Percentiles rank a stretch among this genome's conserved stretches.
phyloP scores from a whole-genome alignment of 495 filamentous ascomycete genomes.

The Penicillium robsamsonii region DNA sequence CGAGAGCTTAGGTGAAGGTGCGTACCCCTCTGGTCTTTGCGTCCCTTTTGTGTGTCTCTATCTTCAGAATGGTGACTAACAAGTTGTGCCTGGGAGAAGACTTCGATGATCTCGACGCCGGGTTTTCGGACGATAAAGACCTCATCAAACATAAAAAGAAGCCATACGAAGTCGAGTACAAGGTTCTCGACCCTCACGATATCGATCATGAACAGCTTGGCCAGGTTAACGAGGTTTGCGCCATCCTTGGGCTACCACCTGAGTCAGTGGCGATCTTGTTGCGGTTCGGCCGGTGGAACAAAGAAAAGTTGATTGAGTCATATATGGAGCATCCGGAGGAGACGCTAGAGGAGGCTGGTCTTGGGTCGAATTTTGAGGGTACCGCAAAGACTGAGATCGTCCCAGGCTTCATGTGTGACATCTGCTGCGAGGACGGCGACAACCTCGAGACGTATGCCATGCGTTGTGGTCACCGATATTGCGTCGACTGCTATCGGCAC shows the following conservation, averaged over 20 bases:
- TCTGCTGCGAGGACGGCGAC: slow-evolving; percentile 87
- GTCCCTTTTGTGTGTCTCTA: background rate
- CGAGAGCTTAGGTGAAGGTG: slow-evolving; percentile 76
- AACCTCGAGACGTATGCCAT: slow-evolving; percentile 88
- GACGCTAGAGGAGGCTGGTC: slow-evolving; percentile 81
- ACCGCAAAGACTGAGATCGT: slow-evolving; percentile 66
- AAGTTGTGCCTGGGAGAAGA: slow-evolving; percentile 40
- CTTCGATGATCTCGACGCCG: slow-evolving; percentile 73
- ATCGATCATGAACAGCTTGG: slow-evolving; percentile 80
- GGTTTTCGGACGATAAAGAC: slow-evolving; percentile 76
- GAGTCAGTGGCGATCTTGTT: slow-evolving; percentile 88
- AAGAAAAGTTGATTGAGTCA: slow-evolving; percentile 86
- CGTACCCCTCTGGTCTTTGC: slow-evolving; percentile 23
- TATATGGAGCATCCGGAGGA: slow-evolving; percentile 84
- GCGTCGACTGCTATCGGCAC: slow-evolving; percentile 86
- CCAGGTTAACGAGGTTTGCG: slow-evolving; percentile 83
- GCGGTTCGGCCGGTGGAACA: slow-evolving; percentile 89
- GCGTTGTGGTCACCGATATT: slow-evolving; percentile 95
- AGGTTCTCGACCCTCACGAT: slow-evolving; percentile 71
- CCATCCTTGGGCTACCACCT: slow-evolving; percentile 79
- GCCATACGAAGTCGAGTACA: slow-evolving; percentile 81
- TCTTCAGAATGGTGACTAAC: slow-evolving; percentile 1
- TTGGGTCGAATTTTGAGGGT: slow-evolving; percentile 63
- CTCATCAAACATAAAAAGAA: slow-evolving; percentile 63
- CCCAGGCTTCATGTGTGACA: slow-evolving; percentile 82